Percentiles rank a stretch among this genome's conserved stretches.
Evolutionary conservation across 2,329 filamentous ascomycete genomes (phyloP).

Genomic region (Escovopsis weberi): DNA sequence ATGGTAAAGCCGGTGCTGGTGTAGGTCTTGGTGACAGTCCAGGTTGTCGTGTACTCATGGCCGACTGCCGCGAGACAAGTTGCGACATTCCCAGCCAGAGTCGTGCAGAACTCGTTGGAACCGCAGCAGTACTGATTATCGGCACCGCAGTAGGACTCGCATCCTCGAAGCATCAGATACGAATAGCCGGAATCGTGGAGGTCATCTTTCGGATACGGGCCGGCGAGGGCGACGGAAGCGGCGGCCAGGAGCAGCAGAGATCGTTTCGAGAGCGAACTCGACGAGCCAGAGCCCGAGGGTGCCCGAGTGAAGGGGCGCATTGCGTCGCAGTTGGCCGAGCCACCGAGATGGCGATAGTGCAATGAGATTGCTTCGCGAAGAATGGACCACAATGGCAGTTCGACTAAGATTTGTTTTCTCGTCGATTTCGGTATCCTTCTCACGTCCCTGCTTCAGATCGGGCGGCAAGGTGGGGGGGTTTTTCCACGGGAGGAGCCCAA

Average conservation of each 20-base stretch:
- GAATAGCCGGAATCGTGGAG: conserved; percentile 33
- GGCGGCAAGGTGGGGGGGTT: too few species aligned
- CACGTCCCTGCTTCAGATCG: too few species aligned
- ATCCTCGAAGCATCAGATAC: conserved; percentile 34
- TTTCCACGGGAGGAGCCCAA: too few species aligned
- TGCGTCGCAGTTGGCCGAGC: not conserved
- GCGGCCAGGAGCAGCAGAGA: conserved; percentile 23
- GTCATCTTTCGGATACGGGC: conserved; percentile 35
- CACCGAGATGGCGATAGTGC: not conserved
- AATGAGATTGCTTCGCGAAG: not conserved
- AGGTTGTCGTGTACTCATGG: conserved; percentile 38
- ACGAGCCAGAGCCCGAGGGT: not conserved
- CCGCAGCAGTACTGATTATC: conserved; percentile 42
- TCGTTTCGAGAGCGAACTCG: conserved; percentile 1
- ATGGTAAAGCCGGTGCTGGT: conserved; percentile 44
- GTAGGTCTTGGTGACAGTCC: conserved; percentile 44
- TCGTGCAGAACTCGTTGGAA: conserved; percentile 34
- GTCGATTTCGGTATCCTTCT: too few species aligned
- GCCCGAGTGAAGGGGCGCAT: conserved; percentile 3
- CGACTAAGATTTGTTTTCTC: not conserved
- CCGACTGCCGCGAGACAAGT: conserved; percentile 27
- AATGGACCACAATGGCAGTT: not conserved
- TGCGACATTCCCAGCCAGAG: conserved; percentile 31
- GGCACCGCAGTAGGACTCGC: conserved; percentile 38
- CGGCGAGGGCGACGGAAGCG: conserved; percentile 22